Percentiles rank a stretch among this genome's conserved stretches.
These are phyloP conservation scores for Melastoma candidum DNA, from an alignment of 441 rosid species.

Conservation along the genomic window DNA sequence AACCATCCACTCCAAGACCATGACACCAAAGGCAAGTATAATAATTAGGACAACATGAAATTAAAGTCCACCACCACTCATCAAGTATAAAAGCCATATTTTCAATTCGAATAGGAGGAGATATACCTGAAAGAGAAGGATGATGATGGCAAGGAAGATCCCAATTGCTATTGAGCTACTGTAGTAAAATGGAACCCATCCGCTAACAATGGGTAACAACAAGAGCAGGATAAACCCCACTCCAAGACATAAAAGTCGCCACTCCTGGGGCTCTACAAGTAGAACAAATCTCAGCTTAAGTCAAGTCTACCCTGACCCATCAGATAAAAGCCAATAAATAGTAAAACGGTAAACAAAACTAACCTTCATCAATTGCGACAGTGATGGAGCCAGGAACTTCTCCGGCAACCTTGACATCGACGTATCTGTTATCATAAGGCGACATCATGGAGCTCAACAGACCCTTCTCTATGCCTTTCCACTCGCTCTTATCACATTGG, in stretches of 20 bases:
- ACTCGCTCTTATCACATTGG: slow-evolving; percentile 56
- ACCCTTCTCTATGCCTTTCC: slow-evolving; percentile 59
- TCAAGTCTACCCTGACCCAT: background rate
- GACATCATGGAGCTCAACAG: slow-evolving; percentile 59
- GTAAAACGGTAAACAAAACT: slow-evolving; percentile 4
- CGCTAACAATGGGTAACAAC: slow-evolving; percentile 72
- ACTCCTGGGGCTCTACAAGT: slow-evolving; percentile 60
- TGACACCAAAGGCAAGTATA: background rate
- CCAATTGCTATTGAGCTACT: slow-evolving; percentile 94
- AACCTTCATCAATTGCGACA: slow-evolving; percentile 58
- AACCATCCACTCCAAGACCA: no score
- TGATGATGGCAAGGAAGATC: slow-evolving; percentile 67
- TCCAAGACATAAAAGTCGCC: slow-evolving; percentile 75
- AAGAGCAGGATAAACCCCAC: slow-evolving; percentile 50
- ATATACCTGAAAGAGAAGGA: slow-evolving; percentile 75
- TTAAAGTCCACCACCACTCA: background rate
- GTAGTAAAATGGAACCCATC: slow-evolving; percentile 93
- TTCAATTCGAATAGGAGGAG: background rate
- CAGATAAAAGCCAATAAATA: slow-evolving; percentile 1
- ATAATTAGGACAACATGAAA: background rate
- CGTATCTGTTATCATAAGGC: slow-evolving; percentile 56
- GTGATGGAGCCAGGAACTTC: slow-evolving; percentile 39
- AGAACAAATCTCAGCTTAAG: background rate
- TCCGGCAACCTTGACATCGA: slow-evolving; percentile 58
- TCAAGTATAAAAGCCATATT: background rate